phyloP scores from a whole-genome alignment of 2,329 filamentous ascomycete genomes.

The Arthrobotrys iridis region DNA sequence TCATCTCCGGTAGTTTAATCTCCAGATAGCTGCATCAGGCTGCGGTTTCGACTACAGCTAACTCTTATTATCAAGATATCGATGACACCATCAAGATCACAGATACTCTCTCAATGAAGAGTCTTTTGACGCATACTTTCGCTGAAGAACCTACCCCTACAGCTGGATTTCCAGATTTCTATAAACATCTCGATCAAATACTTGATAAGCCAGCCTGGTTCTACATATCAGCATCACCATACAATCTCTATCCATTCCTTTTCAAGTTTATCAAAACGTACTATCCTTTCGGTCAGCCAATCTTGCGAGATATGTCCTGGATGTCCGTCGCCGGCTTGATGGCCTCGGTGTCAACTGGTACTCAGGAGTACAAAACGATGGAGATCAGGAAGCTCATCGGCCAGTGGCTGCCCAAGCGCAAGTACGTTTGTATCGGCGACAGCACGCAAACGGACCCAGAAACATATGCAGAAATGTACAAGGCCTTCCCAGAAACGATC shows the following conservation, averaged over 20 bases:
- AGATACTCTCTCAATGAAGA: conserved; percentile 78
- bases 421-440: conserved; percentile 86
- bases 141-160: conserved; percentile 77
- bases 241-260: conserved; percentile 91
- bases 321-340: conserved; percentile 83
- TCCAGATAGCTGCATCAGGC: background rate
- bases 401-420: conserved; percentile 78
- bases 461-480: conserved; percentile 81
- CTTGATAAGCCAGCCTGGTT: conserved; percentile 78
- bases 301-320: conserved; percentile 87
- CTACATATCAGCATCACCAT: conserved; percentile 92
- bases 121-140: conserved; percentile 86
- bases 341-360: conserved; percentile 79
- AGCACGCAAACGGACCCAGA: conserved; percentile 92
- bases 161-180: conserved; percentile 84
- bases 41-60: background rate
- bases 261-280: conserved; percentile 75
- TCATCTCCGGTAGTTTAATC: conserved; percentile 30
- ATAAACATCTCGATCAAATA: conserved; percentile 71
- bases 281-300: conserved; percentile 81
- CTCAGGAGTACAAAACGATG: conserved; percentile 81
- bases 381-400: conserved; percentile 81
- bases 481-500: conserved; percentile 78
- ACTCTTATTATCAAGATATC: conserved; percentile 70
- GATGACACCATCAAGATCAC: conserved; percentile 97